Evolutionary conservation across 2,329 filamentous ascomycete genomes (phyloP), one percentile per base, ranked within the genome.

Genomic region (Magnaporthiopsis incrustans): DNA sequence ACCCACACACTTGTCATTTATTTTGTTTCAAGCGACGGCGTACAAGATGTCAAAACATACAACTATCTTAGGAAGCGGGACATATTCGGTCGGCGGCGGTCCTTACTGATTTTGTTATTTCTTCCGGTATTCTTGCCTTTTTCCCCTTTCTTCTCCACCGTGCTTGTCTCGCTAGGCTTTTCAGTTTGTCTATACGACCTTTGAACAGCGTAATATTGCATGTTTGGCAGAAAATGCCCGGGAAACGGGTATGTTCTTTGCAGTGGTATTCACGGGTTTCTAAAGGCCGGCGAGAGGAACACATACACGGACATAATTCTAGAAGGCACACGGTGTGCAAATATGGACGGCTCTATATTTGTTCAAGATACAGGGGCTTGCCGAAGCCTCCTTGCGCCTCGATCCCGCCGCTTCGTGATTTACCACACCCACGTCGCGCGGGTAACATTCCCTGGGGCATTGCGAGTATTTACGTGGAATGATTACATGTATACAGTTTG

Each of bases 11-110:
- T 11, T 27, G 33, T n/a, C 27, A 44, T 33, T 30, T 38, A 25
- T 35, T 38, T 58, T 18, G 50, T 26, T 60, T 44, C n/a, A 5
- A 58, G 57, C 57, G 57, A 58, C 57, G 57, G 57, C 57, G 57
- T 58, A 30, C 25, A 27, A 53, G 57, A 58, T 58, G 22, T 18
- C 12, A 58, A 58, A 58, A 58, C 57, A 30, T 26, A 30, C 18
- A 27, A 27, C 57, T 8, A 27, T 58, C 30, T 32, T 26, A 30
- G 5, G 14, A 2, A 32, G 26, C 14, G 26, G 57, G 57, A 32
- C 18, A 58, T 14, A 18, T 58, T 58, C 12, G 44, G 44, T 53
- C 44, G 44, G 44, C 44, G 44, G 44, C 10, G 44, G 44, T 53
- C 7, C 18, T 53, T 10, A 10, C 2, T 53, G n/a, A 25, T 53